Percentiles rank a stretch among this genome's conserved stretches.
phyloP scores from a whole-genome alignment of 768 basidiomycete species.

The Glaciozyma antarctica region DNA sequence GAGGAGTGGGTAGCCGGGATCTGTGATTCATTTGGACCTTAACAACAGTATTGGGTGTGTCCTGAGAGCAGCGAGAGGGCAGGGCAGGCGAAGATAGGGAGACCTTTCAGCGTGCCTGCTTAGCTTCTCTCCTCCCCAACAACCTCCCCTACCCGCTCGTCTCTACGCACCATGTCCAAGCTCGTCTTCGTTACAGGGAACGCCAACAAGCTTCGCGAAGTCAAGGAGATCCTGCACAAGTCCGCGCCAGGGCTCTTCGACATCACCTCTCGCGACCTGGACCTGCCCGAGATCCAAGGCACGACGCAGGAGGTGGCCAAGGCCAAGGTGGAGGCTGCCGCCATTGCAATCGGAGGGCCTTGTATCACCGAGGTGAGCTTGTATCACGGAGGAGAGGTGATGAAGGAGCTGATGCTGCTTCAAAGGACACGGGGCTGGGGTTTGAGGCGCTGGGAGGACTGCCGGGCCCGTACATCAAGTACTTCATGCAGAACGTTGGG shows the following conservation, averaged over 20 bases:
- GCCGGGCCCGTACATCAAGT: slow-evolving; percentile 95
- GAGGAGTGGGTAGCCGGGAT: not conserved
- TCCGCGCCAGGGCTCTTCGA: slow-evolving; percentile 54
- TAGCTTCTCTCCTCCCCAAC: not conserved
- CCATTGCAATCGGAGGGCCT: slow-evolving; percentile 54
- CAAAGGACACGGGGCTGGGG: slow-evolving; percentile 82
- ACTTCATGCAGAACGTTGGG: slow-evolving; percentile 72
- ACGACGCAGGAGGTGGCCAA: slow-evolving; percentile 79
- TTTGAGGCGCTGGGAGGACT: slow-evolving; percentile 81
- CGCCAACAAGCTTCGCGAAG: slow-evolving; percentile 81
- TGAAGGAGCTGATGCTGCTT: slow-evolving; percentile 28
- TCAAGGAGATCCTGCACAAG: slow-evolving; percentile 65
- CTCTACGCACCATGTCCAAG: not conserved
- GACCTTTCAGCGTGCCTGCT: not conserved
- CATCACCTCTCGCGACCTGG: slow-evolving; percentile 66
- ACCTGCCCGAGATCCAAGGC: slow-evolving; percentile 89
- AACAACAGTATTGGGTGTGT: too few relatives aligned
- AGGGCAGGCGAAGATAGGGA: not conserved
- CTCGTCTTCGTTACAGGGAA: slow-evolving; percentile 63
- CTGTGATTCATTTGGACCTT: too few relatives aligned
- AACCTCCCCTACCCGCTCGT: not conserved
- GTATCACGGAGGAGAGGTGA: slow-evolving; percentile 18
- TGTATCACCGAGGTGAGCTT: slow-evolving; percentile 51
- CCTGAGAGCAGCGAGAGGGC: too few relatives aligned
- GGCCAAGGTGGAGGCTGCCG: slow-evolving; percentile 77